phyloP scores from a whole-genome alignment of 345 rosid species.

The Eucalyptus paniculata region DNA sequence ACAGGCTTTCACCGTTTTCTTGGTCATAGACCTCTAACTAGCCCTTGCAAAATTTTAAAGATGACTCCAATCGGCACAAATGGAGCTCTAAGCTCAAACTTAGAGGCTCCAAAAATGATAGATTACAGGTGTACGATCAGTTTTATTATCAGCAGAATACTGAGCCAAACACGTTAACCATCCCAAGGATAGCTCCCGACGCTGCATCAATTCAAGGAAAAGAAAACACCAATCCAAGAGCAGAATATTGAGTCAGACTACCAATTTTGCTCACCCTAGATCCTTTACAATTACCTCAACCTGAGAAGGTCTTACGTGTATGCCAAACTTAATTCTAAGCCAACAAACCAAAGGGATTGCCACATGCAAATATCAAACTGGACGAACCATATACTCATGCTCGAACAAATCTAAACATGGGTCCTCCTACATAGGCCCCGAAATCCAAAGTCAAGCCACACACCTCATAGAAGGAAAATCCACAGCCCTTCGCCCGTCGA shows the following conservation, averaged over 20 bases:
- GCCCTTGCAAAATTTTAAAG: background rate
- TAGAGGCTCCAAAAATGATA: background rate
- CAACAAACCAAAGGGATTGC: background rate
- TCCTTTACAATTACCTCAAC: background rate
- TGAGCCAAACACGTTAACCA: background rate
- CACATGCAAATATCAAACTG: background rate
- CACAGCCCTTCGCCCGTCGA: constrained; percentile 32
- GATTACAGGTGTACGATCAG: background rate
- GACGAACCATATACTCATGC: background rate
- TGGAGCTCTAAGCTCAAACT: background rate
- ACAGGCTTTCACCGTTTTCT: background rate
- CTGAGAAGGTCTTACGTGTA: background rate
- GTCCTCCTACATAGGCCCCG: background rate
- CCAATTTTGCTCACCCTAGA: background rate
- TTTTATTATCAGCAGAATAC: background rate
- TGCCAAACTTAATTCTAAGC: background rate
- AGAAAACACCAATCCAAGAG: background rate
- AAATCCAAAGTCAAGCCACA: background rate
- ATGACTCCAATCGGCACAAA: background rate
- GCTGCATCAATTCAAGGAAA: background rate
- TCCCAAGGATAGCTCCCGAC: background rate
- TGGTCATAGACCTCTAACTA: background rate
- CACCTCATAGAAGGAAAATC: constrained; percentile 46
- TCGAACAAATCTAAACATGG: background rate
- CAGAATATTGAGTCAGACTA: background rate